Base-by-base conservation (phyloP, 371 early-diverging fungal genomes). In the Lichtheimia hyalospora region DNA sequence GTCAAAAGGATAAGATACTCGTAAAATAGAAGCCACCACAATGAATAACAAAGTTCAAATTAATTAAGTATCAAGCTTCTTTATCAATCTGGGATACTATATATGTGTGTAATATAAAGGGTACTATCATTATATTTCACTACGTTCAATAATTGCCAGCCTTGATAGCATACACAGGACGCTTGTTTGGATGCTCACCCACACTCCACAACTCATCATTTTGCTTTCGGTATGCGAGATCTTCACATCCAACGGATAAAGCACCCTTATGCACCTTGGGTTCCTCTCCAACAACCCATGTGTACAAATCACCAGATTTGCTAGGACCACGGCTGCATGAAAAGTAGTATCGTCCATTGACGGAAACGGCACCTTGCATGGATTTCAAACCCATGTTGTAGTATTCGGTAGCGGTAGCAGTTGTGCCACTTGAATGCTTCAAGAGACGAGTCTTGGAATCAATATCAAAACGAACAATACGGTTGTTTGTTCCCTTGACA, bases 381-480 rank as follows among this genome's bases (percentile, higher is more conserved):
- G 59, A 58, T 1, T 18, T 49, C 40, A 58, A 28, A 15, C 27
- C 27, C 21, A 49, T 34, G 18, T 58, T 49, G 39, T 49, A 58
- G 14, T 50, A 18, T 21, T 58, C 52, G 28, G 28, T 49, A 7
- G 59, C 59, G 15, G 51, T 27, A 5, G 52, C 28, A 2, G 59
- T 58, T 1, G 50, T 50, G 13, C 50, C 59, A 14, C 51, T 49
- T n/a, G 59, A 48, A 18, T 55, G 46, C 7, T 8, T 8, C n/a
- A 28, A 28, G 2, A 55, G 23, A 14, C 58, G 58, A 3, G 58
- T 58, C 28, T 12, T 49, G 27, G 16, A n/a, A 25, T 58, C 59
- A 51, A 58, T 49, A n/a, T 58, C 41, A 16, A 58, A 58, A n/a
- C 59, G 40, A 4, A 43, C 59, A 27, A 58, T 49, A 5, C 59